Evolutionary conservation across 805 yeast genomes (phyloP).

Genomic region (Blastobotrys chiropterorum): DNA sequence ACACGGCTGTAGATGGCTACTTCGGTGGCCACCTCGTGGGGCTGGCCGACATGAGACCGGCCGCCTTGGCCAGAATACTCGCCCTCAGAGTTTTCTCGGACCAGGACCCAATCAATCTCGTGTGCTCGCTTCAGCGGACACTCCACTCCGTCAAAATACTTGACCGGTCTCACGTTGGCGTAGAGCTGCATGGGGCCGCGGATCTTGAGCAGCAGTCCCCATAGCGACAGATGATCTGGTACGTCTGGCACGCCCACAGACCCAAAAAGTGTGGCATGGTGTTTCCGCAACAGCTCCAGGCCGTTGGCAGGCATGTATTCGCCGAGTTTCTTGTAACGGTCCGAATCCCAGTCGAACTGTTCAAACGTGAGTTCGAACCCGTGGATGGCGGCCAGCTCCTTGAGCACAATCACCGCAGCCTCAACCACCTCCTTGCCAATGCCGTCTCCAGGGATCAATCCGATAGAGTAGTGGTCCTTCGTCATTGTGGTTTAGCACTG

Average conservation of each 20-base stretch:
- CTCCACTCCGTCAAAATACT: constrained; percentile 74
- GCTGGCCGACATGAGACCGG: constrained; percentile 17
- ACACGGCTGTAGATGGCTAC: constrained; percentile 61
- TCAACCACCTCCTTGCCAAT: constrained; percentile 18
- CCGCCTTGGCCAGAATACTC: constrained; percentile 77
- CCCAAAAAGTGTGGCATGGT: constrained; percentile 17
- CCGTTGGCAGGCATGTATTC: constrained; percentile 16
- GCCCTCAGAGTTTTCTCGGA: constrained; percentile 97
- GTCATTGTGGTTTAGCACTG: too few species aligned
- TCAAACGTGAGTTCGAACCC: constrained; percentile 8
- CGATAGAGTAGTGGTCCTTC: constrained; percentile 6
- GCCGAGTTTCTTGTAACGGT: constrained; percentile 13
- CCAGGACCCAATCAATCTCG: too few species aligned
- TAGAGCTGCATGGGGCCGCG: constrained; percentile 55
- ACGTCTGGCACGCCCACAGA: constrained; percentile 19
- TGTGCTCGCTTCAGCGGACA: too few species aligned
- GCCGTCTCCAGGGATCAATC: constrained; percentile 18
- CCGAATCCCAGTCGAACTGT: constrained; percentile 17
- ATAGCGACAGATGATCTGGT: constrained; percentile 16
- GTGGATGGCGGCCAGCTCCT: neutral
- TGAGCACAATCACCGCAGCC: constrained; percentile 14
- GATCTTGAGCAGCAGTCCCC: too few species aligned
- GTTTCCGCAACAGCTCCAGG: constrained; percentile 8
- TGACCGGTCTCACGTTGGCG: constrained; percentile 97
- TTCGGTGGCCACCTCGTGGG: constrained; percentile 20